Conservation (phyloP, 2,329 filamentous ascomycete species). For the Cercospora citrullina region DNA sequence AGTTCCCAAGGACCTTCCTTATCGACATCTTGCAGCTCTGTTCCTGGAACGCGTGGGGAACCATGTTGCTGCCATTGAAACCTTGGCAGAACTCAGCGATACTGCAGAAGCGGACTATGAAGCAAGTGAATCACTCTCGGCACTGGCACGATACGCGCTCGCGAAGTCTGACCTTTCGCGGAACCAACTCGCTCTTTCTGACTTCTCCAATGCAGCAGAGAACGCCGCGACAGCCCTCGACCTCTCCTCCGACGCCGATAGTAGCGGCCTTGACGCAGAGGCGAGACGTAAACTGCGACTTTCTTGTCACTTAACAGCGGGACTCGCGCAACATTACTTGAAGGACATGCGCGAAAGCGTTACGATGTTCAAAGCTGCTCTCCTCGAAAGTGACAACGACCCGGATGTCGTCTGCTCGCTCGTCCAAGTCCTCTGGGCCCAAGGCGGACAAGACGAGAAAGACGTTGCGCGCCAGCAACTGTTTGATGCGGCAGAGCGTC, state of each 20-base stretch:
- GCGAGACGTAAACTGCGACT: constrained; percentile 70
- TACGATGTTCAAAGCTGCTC: constrained; percentile 74
- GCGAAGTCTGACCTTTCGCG: constrained; percentile 85
- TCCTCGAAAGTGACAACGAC: constrained; percentile 72
- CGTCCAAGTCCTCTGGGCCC: constrained; percentile 91
- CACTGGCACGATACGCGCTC: constrained; percentile 75
- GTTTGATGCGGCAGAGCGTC: constrained; percentile 73
- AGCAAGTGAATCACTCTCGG: constrained; percentile 70
- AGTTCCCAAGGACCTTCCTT: constrained; percentile 67
- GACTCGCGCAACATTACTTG: constrained; percentile 75
- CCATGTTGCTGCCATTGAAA: constrained; percentile 61
- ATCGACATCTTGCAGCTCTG: constrained; percentile 75
- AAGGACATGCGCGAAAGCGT: constrained; percentile 68
- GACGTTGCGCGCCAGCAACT: constrained; percentile 76
- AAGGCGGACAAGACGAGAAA: constrained; percentile 71
- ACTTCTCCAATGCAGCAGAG: constrained; percentile 69
- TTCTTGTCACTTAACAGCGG: constrained; percentile 81
- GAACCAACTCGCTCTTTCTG: constrained; percentile 69
- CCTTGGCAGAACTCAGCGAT: constrained; percentile 66
- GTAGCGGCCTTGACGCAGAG: constrained; percentile 62
- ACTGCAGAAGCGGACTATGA: constrained; percentile 81
- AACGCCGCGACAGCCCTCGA: constrained; percentile 79
- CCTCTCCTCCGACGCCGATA: constrained; percentile 69
- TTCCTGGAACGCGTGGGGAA: constrained; percentile 80
- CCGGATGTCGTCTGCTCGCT: constrained; percentile 85